A percentile compares a stretch with the other conserved stretches of the same genome.
Conservation (phyloP, 2,329 filamentous ascomycete species). For the Keithomyces neogunnii region DNA sequence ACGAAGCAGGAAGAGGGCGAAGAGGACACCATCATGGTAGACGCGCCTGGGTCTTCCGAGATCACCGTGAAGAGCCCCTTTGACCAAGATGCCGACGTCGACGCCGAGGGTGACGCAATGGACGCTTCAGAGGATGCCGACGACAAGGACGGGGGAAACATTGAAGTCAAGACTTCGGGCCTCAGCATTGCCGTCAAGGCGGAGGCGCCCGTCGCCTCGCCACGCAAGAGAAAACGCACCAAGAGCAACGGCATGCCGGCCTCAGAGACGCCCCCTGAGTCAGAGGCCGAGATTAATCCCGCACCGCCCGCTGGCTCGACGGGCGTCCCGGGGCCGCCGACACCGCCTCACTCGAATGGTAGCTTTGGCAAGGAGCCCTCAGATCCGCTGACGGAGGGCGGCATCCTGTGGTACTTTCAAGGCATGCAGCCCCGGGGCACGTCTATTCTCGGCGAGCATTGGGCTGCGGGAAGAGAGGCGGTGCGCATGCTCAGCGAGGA, state of each 20-base stretch:
- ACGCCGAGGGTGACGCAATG: conserved; percentile 23
- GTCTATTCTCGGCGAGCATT: conserved; percentile 64
- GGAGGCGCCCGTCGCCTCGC: conserved; percentile 9
- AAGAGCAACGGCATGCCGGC: conserved; percentile 14
- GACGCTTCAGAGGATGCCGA: conserved; percentile 26
- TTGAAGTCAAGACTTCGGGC: conserved; percentile 37
- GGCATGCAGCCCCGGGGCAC: conserved; percentile 73
- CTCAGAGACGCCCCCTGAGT: conserved; percentile 39
- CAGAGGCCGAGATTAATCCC: conserved; percentile 33
- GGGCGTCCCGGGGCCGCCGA: conserved; percentile 41
- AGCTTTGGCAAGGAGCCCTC: conserved; percentile 40
- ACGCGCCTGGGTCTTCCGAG: conserved; percentile 35
- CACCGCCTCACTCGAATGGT: conserved; percentile 58
- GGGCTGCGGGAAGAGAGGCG: conserved; percentile 57
- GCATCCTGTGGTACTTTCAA: conserved; percentile 81
- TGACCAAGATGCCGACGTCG: conserved; percentile 16
- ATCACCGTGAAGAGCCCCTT: conserved; percentile 35
- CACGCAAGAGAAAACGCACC: conserved; percentile 16
- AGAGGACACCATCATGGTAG: conserved; percentile 43
- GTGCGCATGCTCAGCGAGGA: conserved; percentile 68
- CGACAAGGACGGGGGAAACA: conserved; percentile 29
- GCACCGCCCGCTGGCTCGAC: conserved; percentile 18
- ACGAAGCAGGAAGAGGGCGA: conserved; percentile 22
- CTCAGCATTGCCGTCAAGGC: conserved; percentile 17
- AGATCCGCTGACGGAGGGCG: conserved; percentile 60